Percentiles rank a stretch among this genome's conserved stretches.
These are phyloP conservation scores for Suillus fuscotomentosus DNA, from an alignment of 768 basidiomycete species.

Conservation along the genomic window DNA sequence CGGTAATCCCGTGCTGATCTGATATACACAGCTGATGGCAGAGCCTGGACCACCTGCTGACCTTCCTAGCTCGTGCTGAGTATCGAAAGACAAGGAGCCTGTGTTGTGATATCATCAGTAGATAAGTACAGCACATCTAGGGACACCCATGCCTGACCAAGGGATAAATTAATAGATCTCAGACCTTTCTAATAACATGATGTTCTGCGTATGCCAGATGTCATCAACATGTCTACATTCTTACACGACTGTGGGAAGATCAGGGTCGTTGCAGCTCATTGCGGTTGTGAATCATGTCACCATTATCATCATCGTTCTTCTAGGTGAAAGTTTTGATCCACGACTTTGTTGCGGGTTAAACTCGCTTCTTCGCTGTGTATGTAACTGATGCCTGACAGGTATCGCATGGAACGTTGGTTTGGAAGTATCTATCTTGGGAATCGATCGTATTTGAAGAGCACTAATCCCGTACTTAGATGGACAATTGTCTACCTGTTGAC, in stretches of 20 bases:
- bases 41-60: constrained; percentile 41
- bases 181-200: background rate
- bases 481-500: background rate
- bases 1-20: constrained; percentile 11
- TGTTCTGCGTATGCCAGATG: background rate
- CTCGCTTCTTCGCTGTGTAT: background rate
- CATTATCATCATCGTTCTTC: too few relatives aligned
- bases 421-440: background rate
- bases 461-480: background rate
- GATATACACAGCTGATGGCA: constrained; percentile 53
- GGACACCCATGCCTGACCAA: background rate
- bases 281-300: background rate
- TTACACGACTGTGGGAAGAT: constrained; percentile 3
- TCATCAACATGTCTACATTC: background rate
- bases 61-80: constrained; percentile 36
- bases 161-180: background rate
- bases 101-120: background rate
- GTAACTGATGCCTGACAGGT: background rate
- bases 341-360: background rate
- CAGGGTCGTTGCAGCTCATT: background rate
- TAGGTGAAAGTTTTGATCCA: constrained; percentile 1
- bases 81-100: background rate
- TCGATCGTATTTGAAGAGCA: background rate
- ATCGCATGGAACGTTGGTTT: background rate
- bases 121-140: background rate